Percentiles rank a stretch among this genome's conserved stretches.
Conservation (phyloP, 495 filamentous ascomycete species). For the Penicillium roqueforti region DNA sequence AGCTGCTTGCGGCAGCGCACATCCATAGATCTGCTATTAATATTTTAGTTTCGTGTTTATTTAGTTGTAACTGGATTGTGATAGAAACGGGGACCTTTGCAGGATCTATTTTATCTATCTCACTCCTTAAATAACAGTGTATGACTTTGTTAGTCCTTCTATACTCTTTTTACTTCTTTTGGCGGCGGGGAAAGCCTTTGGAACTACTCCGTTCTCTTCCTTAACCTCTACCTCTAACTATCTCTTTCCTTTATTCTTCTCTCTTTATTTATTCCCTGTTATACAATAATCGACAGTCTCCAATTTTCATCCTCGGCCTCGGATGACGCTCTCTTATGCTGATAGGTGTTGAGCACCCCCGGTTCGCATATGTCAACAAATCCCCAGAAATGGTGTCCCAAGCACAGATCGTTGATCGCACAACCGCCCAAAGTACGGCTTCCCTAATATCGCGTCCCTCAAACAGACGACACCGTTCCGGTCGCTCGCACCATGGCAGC, state of each 20-base stretch:
- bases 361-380: background rate
- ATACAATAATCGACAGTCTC: background rate
- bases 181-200: background rate
- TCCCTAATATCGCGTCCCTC: conserved; percentile 58
- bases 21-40: background rate
- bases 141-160: background rate
- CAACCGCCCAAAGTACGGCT: conserved; percentile 47
- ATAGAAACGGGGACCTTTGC: background rate
- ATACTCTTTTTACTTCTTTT: background rate
- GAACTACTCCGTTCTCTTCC: too few species aligned
- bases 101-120: background rate
- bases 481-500: conserved; percentile 78
- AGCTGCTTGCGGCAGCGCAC: conserved; percentile 20
- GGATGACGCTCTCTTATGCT: conserved; percentile 17
- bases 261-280: background rate
- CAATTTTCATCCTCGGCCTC: background rate
- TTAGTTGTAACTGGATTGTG: background rate
- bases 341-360: conserved; percentile 23
- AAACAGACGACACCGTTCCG: conserved; percentile 62
- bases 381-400: conserved; percentile 63
- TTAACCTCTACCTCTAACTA: too few species aligned
- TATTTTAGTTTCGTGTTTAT: background rate
- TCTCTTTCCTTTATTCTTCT: too few species aligned
- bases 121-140: background rate
- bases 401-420: conserved; percentile 57